Evolutionary conservation across 202 grass and related monocot genomes (phyloP).

Genomic region (Dendrocalamus latiflorus): DNA sequence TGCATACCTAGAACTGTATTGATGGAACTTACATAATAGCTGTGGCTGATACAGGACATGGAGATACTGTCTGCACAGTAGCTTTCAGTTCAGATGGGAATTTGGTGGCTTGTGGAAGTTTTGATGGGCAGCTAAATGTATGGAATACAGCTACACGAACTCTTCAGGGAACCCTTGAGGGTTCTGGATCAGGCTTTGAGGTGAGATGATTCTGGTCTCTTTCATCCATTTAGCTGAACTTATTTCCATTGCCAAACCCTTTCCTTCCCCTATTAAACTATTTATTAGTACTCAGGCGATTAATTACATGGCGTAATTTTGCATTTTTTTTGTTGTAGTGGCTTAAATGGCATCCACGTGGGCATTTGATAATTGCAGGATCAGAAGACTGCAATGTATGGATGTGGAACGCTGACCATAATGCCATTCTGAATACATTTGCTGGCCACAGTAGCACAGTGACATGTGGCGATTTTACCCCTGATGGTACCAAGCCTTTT

Average conservation of each 20-base stretch:
- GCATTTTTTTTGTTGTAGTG: constrained; percentile 45
- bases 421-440: constrained; percentile 56
- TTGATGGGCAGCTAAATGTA: constrained; percentile 75
- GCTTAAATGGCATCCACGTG: constrained; percentile 88
- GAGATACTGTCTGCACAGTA: constrained; percentile 58
- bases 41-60: constrained; percentile 51
- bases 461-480: constrained; percentile 84
- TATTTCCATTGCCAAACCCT: neutral
- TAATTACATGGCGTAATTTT: neutral
- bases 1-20: neutral
- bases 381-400: constrained; percentile 83
- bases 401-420: constrained; percentile 88
- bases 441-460: constrained; percentile 70
- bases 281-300: neutral
- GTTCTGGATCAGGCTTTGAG: constrained; percentile 76
- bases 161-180: constrained; percentile 67
- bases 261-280: neutral
- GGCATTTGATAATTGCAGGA: constrained; percentile 78
- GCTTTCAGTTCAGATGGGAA: constrained; percentile 87
- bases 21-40: neutral
- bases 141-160: constrained; percentile 60
- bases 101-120: constrained; percentile 72
- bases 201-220: constrained; percentile 37
- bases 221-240: constrained; percentile 1
- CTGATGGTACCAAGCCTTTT: constrained; percentile 55